A percentile compares a stretch with the other conserved stretches of the same genome.
Evolutionary conservation across 208 protist genomes (phyloP).

Genomic region (Leptomonas seymouri): DNA sequence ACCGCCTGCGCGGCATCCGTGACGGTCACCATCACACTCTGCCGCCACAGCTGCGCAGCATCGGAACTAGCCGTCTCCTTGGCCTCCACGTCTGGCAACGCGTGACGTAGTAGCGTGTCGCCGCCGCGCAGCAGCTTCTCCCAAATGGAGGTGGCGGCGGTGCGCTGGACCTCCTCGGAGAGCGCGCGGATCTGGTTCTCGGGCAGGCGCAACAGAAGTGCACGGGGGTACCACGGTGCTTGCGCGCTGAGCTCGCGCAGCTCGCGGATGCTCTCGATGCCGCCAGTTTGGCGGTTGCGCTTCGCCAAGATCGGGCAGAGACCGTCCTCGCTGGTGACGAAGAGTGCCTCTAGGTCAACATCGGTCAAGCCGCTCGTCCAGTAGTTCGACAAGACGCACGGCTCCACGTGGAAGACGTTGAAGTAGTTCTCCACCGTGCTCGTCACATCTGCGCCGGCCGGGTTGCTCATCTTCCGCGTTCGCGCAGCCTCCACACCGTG

Average conservation of each 20-base stretch:
- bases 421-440: slow-evolving; percentile 57
- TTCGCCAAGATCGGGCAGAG: slow-evolving; percentile 70
- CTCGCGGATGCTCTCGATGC: slow-evolving; percentile 70
- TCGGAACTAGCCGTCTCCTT: slow-evolving; percentile 19
- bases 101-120: slow-evolving; percentile 45
- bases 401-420: slow-evolving; percentile 78
- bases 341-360: slow-evolving; percentile 68
- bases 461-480: slow-evolving; percentile 24
- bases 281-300: slow-evolving; percentile 63
- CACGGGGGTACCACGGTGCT: slow-evolving; percentile 45
- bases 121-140: slow-evolving; percentile 60
- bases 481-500: slow-evolving; percentile 45
- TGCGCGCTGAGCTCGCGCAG: slow-evolving; percentile 59
- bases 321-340: slow-evolving; percentile 64
- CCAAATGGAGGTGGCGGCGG: slow-evolving; percentile 42
- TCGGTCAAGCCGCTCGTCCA: slow-evolving; percentile 67
- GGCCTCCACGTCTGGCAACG: slow-evolving; percentile 31
- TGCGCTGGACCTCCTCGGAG: slow-evolving; percentile 41
- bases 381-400: slow-evolving; percentile 79
- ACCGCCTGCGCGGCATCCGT: slow-evolving; percentile 58
- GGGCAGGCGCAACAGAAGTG: slow-evolving; percentile 56
- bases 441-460: slow-evolving; percentile 6
- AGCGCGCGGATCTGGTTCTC: slow-evolving; percentile 45
- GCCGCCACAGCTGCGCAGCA: slow-evolving; percentile 39
- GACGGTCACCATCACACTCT: slow-evolving; percentile 65